A percentile compares a stretch with the other conserved stretches of the same genome.
Evolutionary conservation across 2,329 filamentous ascomycete genomes (phyloP).

Genomic region (Scopulariopsis brevicaulis): DNA sequence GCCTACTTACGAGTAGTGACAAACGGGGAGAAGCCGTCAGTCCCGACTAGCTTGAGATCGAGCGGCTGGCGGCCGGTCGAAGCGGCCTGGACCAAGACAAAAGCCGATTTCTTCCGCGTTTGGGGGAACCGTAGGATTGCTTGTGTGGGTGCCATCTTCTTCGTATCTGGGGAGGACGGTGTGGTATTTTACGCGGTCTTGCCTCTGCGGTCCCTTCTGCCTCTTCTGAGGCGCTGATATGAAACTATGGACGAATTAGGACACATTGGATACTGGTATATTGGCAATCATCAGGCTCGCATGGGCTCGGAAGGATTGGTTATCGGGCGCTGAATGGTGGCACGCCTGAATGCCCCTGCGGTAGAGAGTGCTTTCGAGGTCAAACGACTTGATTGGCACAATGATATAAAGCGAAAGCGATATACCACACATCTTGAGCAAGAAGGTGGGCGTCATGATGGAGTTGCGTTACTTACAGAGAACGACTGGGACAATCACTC

Average conservation of each 20-base stretch:
- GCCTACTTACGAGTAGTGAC: conserved; percentile 40
- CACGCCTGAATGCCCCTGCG: too few species aligned
- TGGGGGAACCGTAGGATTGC: conserved; percentile 47
- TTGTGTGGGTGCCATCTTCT: conserved; percentile 1
- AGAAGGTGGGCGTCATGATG: background rate
- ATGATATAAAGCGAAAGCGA: too few species aligned
- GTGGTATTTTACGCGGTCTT: background rate
- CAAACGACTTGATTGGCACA: too few species aligned
- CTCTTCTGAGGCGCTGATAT: background rate
- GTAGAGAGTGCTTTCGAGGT: too few species aligned
- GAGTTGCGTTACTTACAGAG: background rate
- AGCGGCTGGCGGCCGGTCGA: conserved; percentile 38
- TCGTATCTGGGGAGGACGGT: background rate
- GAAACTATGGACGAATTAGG: background rate
- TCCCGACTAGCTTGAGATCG: conserved; percentile 56
- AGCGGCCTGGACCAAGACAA: conserved; percentile 50
- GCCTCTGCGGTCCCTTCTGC: background rate
- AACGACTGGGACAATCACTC: background rate
- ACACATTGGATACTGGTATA: background rate
- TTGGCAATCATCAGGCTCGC: background rate
- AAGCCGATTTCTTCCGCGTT: conserved; percentile 36
- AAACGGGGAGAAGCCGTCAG: conserved; percentile 54
- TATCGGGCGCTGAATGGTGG: background rate
- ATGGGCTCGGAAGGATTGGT: background rate
- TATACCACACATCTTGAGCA: too few species aligned